Conservation (phyloP, 306 rosid species). For the Begonia masoniana region DNA sequence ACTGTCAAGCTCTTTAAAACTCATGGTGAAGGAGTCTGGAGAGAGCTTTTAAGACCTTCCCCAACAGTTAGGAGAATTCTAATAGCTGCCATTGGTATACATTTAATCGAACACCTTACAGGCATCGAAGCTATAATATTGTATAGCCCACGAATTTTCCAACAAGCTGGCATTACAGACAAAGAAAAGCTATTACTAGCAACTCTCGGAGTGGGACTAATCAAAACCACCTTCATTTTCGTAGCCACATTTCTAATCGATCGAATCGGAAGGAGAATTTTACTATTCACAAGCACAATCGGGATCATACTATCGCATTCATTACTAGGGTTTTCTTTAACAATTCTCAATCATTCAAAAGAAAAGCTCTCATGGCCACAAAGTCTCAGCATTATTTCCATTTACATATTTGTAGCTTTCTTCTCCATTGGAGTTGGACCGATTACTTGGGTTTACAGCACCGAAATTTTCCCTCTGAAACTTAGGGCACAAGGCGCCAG, state of each 20-base stretch:
- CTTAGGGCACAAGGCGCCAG: slow-evolving; percentile 65
- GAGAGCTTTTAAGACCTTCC: slow-evolving; percentile 45
- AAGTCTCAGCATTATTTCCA: slow-evolving; percentile 32
- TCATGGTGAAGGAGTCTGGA: slow-evolving; percentile 44
- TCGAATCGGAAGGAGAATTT: slow-evolving; percentile 38
- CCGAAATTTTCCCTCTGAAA: slow-evolving; percentile 69
- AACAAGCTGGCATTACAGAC: slow-evolving; percentile 43
- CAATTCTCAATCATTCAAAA: slow-evolving; percentile 31
- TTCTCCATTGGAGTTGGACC: slow-evolving; percentile 70
- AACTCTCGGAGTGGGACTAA: slow-evolving; percentile 55
- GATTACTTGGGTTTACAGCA: slow-evolving; percentile 60
- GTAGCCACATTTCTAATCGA: slow-evolving; percentile 44
- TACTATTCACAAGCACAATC: slow-evolving; percentile 33
- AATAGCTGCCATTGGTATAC: slow-evolving; percentile 53
- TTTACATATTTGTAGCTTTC: slow-evolving; percentile 42
- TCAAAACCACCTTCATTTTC: slow-evolving; percentile 29
- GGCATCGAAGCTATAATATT: slow-evolving; percentile 78
- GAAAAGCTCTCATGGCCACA: slow-evolving; percentile 39
- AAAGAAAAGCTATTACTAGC: slow-evolving; percentile 57
- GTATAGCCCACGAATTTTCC: slow-evolving; percentile 73
- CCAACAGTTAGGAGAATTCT: slow-evolving; percentile 53
- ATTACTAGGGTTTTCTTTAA: slow-evolving; percentile 38
- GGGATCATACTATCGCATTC: slow-evolving; percentile 41
- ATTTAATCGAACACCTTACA: slow-evolving; percentile 62
- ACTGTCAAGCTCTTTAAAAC: background rate